Conservation (phyloP, 2,329 filamentous ascomycete species). For the Pestalotiopsis sp. region DNA sequence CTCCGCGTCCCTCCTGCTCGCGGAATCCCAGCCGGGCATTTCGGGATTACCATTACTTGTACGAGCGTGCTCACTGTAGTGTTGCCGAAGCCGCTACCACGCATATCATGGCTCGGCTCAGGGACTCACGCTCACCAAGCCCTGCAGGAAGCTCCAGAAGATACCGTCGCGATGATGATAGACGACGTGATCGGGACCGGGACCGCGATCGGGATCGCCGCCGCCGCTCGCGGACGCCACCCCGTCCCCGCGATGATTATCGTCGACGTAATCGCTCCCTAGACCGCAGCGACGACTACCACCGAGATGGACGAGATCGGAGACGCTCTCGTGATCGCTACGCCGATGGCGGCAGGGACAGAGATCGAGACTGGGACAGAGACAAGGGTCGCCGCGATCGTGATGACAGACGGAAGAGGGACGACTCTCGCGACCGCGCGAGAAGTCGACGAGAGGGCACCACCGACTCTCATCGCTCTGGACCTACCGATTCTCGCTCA, state of each 20-base stretch:
- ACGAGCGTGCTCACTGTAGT: constrained; percentile 30
- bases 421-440: constrained; percentile 70
- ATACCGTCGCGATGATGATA: constrained; percentile 63
- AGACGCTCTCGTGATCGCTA: constrained; percentile 64
- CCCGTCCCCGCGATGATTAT: constrained; percentile 53
- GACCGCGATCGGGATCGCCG: constrained; percentile 51
- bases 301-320: constrained; percentile 58
- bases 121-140: constrained; percentile 85
- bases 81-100: constrained; percentile 35
- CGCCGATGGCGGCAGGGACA: constrained; percentile 41
- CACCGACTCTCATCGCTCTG: constrained; percentile 67
- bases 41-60: constrained; percentile 29
- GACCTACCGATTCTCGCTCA: constrained; percentile 49
- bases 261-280: constrained; percentile 72
- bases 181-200: constrained; percentile 50
- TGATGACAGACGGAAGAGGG: constrained; percentile 66
- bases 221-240: constrained; percentile 60
- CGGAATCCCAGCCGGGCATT: constrained; percentile 30
- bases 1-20: not conserved
- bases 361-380: constrained; percentile 54
- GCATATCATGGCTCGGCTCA: constrained; percentile 61
- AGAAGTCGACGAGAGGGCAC: constrained; percentile 69
- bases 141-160: constrained; percentile 84
- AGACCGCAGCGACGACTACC: constrained; percentile 67
- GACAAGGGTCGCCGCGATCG: constrained; percentile 63